Percentiles rank a stretch among this genome's conserved stretches.
These are phyloP conservation scores for Nosema muscidifuracis DNA, from an alignment of 371 early-diverging fungal genomes.

Conservation along the genomic window DNA sequence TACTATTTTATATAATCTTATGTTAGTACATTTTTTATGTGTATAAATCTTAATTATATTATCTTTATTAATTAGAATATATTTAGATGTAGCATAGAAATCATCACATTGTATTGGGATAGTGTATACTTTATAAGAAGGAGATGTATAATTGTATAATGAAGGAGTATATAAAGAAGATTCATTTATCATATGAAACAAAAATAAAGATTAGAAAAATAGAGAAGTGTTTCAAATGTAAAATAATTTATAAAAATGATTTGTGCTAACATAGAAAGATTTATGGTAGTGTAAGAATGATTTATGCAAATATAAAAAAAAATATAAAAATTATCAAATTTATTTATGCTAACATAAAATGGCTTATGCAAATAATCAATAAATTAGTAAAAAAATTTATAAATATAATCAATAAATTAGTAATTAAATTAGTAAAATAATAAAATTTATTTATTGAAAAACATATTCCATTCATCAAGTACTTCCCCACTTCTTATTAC, in stretches of 20 bases:
- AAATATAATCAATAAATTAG: too few species aligned
- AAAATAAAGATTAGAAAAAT: not conserved
- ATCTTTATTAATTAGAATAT: not conserved
- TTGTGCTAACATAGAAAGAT: too few species aligned
- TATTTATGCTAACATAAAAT: too few species aligned
- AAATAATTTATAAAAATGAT: too few species aligned
- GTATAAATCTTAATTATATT: slow-evolving; percentile 13
- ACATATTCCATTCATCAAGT: slow-evolving; percentile 35
- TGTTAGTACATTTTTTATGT: not conserved
- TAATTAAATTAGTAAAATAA: too few species aligned
- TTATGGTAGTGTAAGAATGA: too few species aligned
- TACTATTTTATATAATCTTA: slow-evolving; percentile 6
- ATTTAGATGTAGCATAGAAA: not conserved
- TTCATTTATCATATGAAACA: not conserved
- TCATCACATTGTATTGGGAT: not conserved
- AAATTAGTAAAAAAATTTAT: too few species aligned
- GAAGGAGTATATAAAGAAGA: not conserved
- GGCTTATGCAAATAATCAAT: too few species aligned
- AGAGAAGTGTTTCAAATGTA: too few species aligned
- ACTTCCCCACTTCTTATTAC: slow-evolving; percentile 32
- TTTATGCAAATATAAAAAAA: too few species aligned
- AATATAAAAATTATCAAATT: too few species aligned
- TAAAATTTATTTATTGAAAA: slow-evolving; percentile 45
- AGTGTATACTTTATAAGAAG: not conserved
- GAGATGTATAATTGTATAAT: not conserved